Evolutionary conservation across 352 stramenopile genomes (phyloP).

Genomic region (Phytopythium sindhum): DNA sequence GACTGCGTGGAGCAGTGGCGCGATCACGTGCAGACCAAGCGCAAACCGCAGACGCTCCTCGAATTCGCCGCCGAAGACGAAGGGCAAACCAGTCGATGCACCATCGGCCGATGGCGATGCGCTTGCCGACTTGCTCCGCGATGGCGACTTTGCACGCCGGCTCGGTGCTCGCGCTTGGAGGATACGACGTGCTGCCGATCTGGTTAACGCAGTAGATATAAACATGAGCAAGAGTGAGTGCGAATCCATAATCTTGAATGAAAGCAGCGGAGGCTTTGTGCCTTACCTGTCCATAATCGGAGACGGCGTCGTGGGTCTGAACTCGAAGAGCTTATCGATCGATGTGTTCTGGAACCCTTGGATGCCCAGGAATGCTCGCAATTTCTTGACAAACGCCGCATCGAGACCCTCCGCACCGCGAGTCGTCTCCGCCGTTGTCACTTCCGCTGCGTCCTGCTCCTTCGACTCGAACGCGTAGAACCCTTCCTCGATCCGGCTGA

Average conservation of each 20-base stretch:
- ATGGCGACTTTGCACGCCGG: neutral
- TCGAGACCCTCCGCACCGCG: neutral
- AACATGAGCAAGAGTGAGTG: neutral
- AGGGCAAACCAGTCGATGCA: neutral
- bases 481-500: conserved; percentile 6
- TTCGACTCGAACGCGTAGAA: conserved; percentile 17
- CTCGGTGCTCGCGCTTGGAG: neutral
- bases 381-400: conserved; percentile 3
- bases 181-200: neutral
- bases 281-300: conserved; percentile 16
- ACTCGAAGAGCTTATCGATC: conserved; percentile 15
- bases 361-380: conserved; percentile 18
- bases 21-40: conserved; percentile 16
- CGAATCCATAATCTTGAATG: neutral
- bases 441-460: neutral
- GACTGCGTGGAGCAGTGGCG: conserved; percentile 17
- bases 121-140: neutral
- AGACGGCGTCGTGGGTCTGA: neutral
- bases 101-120: too few species aligned
- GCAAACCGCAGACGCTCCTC: conserved; percentile 20
- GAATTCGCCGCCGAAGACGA: conserved; percentile 14
- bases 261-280: neutral
- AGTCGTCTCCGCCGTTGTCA: neutral
- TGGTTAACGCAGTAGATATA: neutral
- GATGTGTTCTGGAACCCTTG: conserved; percentile 22